Evolutionary conservation across 2,329 filamentous ascomycete genomes (phyloP).

Genomic region (Aureobasidium sp.): DNA sequence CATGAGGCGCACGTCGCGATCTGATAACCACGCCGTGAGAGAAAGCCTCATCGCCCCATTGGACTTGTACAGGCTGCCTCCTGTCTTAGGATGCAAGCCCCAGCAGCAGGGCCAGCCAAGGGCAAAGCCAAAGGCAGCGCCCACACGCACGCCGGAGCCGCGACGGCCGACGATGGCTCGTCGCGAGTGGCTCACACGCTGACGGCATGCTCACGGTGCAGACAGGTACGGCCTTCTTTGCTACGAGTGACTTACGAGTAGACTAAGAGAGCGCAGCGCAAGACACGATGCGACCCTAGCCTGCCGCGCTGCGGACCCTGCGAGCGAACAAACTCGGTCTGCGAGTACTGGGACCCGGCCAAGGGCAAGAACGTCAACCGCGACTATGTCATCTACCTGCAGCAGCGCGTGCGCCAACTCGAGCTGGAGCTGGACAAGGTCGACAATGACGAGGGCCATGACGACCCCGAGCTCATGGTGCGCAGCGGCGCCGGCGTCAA

Average conservation of each 20-base stretch:
- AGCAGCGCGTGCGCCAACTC: conserved; percentile 74
- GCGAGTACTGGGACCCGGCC: conserved; percentile 90
- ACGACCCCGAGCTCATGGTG: conserved; percentile 74
- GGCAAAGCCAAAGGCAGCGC: not conserved
- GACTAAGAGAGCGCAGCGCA: conserved; percentile 53
- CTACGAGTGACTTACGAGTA: not conserved
- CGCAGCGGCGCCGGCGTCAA: conserved; percentile 78
- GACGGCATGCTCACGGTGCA: conserved; percentile 71
- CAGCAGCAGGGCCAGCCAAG: conserved; percentile 1
- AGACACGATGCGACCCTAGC: conserved; percentile 90
- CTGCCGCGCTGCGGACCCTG: conserved; percentile 88
- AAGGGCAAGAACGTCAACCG: conserved; percentile 81
- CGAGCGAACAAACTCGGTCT: conserved; percentile 80
- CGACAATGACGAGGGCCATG: conserved; percentile 66
- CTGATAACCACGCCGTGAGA: not conserved
- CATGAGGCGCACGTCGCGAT: conserved; percentile 1
- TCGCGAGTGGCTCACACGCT: conserved; percentile 66
- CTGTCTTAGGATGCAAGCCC: conserved; percentile 8
- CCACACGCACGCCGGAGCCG: not conserved
- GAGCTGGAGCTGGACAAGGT: conserved; percentile 73
- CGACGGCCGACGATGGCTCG: conserved; percentile 32
- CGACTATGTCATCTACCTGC: conserved; percentile 84
- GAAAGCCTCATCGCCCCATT: not conserved
- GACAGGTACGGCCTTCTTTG: conserved; percentile 44
- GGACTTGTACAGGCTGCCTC: not conserved